These are phyloP conservation scores for Puccinia polysora DNA, from an alignment of 1,284 basidiomycete genomes.

Conservation along the genomic window DNA sequence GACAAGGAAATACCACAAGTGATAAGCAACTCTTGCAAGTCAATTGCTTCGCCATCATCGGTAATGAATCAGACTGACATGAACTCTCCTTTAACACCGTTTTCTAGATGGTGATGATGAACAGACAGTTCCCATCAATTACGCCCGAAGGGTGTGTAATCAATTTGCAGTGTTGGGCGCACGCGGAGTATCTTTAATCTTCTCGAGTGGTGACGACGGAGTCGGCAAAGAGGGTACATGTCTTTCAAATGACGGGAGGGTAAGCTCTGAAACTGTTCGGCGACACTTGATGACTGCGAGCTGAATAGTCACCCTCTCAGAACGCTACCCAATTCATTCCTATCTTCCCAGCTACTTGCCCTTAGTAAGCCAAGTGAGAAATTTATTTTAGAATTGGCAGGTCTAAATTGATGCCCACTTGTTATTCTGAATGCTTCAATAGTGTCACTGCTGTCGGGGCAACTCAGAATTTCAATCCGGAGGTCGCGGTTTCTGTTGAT, in stretches of 20 bases:
- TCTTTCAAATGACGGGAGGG: constrained; percentile 24
- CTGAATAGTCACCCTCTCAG: not conserved
- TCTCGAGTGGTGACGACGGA: constrained; percentile 53
- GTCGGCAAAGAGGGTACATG: constrained; percentile 22
- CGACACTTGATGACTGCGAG: not conserved
- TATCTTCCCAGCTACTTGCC: constrained; percentile 25
- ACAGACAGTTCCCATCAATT: constrained; percentile 48
- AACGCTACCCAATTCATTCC: constrained; percentile 2
- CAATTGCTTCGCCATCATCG: not conserved
- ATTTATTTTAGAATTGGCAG: not conserved
- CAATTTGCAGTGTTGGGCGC: constrained; percentile 53
- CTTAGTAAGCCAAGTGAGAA: constrained; percentile 20
- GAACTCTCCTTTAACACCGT: not conserved
- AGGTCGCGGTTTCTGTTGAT: constrained; percentile 45
- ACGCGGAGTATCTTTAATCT: constrained; percentile 55
- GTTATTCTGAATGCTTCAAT: not conserved
- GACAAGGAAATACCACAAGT: constrained; percentile 7
- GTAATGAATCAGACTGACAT: not conserved
- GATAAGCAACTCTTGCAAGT: constrained; percentile 19
- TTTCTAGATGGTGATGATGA: constrained; percentile 32
- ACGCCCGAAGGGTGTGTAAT: constrained; percentile 51
- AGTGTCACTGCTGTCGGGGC: constrained; percentile 49
- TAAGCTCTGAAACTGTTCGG: not conserved
- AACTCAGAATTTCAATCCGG: constrained; percentile 49
- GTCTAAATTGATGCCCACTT: not conserved